Conservation (phyloP, 2,329 filamentous ascomycete species). For the Penicillium sp. region DNA sequence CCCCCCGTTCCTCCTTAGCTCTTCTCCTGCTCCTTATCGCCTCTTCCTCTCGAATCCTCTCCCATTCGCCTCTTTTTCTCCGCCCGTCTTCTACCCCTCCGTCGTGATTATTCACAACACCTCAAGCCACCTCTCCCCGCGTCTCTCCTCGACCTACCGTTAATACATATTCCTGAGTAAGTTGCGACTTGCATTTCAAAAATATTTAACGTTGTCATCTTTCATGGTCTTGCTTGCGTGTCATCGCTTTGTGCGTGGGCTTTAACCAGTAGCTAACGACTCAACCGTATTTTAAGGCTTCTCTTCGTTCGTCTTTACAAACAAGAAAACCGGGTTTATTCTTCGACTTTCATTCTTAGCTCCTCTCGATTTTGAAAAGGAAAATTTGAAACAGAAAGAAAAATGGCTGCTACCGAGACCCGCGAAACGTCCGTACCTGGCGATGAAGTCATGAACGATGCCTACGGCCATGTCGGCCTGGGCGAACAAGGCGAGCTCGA, state of each 20-base stretch:
- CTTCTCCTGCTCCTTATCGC: constrained; percentile 5
- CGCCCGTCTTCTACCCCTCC: constrained; percentile 19
- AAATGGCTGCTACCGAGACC: constrained; percentile 61
- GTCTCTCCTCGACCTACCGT: constrained; percentile 6
- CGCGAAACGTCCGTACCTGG: constrained; percentile 54
- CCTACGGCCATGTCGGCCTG: constrained; percentile 63
- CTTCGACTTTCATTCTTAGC: neutral
- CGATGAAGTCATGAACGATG: constrained; percentile 59
- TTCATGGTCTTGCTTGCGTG: neutral
- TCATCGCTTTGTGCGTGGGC: neutral
- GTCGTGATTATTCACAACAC: constrained; percentile 17
- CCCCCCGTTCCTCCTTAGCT: constrained; percentile 21
- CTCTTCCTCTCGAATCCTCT: constrained; percentile 20
- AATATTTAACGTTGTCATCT: constrained; percentile 11
- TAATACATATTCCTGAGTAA: constrained; percentile 7
- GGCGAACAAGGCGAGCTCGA: constrained; percentile 67
- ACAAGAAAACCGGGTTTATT: neutral
- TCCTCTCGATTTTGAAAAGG: neutral
- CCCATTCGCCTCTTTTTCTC: constrained; percentile 15
- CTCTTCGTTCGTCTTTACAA: neutral
- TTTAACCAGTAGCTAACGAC: neutral
- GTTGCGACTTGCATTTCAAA: constrained; percentile 16
- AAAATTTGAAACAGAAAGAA: constrained; percentile 32
- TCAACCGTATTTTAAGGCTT: neutral
- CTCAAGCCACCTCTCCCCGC: constrained; percentile 2